Conservation (phyloP, 2,329 filamentous ascomycete species). For the Sporothrix schenckii region DNA sequence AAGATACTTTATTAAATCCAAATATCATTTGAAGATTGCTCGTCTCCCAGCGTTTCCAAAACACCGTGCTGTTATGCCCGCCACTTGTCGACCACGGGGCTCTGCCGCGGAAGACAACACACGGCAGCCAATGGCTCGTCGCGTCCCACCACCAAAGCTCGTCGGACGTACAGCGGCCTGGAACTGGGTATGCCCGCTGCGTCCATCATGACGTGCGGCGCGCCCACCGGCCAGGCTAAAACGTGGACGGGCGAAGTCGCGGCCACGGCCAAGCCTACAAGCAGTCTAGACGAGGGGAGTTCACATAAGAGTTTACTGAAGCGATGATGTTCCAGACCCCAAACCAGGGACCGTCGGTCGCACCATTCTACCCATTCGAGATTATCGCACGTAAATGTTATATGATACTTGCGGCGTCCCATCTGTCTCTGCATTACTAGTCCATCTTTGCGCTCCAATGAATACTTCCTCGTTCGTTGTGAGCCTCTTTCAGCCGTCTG, state of each 20-base stretch:
- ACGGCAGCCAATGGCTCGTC: constrained; percentile 57
- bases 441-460: too few relatives aligned
- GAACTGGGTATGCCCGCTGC: constrained; percentile 55
- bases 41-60: too few relatives aligned
- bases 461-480: neutral
- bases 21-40: neutral
- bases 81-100: constrained; percentile 44
- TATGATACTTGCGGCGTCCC: neutral
- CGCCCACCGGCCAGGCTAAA: constrained; percentile 64
- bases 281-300: neutral
- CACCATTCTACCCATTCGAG: neutral
- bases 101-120: constrained; percentile 63
- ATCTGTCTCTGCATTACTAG: neutral
- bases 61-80: neutral
- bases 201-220: constrained; percentile 53
- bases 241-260: constrained; percentile 35
- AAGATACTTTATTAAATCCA: too few relatives aligned
- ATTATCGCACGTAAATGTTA: constrained; percentile 4
- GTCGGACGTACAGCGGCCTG: constrained; percentile 57
- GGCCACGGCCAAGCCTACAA: too few relatives aligned
- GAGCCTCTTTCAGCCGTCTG: neutral
- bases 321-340: neutral
- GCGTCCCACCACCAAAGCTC: constrained; percentile 58
- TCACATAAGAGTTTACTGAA: too few relatives aligned
- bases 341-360: neutral